Percentiles rank a stretch among this genome's conserved stretches.
phyloP scores from a whole-genome alignment of 2,329 filamentous ascomycete genomes.

The Fusarium duplospermum region DNA sequence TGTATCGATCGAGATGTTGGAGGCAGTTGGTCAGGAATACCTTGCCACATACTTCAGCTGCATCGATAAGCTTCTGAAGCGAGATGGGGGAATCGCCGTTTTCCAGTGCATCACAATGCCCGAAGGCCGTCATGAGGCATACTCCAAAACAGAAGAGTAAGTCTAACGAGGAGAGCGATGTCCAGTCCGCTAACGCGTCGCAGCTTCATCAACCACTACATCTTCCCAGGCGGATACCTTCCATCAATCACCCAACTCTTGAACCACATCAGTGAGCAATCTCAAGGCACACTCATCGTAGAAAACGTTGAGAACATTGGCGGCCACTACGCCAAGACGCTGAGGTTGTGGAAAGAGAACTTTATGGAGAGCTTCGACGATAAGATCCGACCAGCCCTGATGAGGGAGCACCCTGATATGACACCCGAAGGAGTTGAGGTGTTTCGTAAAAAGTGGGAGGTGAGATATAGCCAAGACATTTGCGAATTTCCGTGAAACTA shows the following conservation, averaged over 20 bases:
- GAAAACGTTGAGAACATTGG: slow-evolving; percentile 79
- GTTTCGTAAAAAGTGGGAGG: slow-evolving; percentile 79
- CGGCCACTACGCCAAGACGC: slow-evolving; percentile 76
- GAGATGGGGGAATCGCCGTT: slow-evolving; percentile 72
- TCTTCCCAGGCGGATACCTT: slow-evolving; percentile 82
- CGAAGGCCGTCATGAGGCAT: slow-evolving; percentile 73
- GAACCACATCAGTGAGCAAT: slow-evolving; percentile 69
- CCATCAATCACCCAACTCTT: slow-evolving; percentile 68
- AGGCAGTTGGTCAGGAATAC: slow-evolving; percentile 77
- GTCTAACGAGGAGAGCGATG: slow-evolving; percentile 29
- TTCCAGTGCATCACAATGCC: slow-evolving; percentile 86
- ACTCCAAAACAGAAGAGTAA: slow-evolving; percentile 73
- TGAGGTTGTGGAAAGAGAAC: slow-evolving; percentile 75
- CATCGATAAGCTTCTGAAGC: slow-evolving; percentile 73
- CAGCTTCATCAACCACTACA: slow-evolving; percentile 79
- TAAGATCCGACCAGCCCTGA: slow-evolving; percentile 69
- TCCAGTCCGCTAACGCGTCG: background rate
- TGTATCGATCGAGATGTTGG: slow-evolving; percentile 82
- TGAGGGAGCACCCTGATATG: slow-evolving; percentile 68
- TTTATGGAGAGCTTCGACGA: slow-evolving; percentile 73
- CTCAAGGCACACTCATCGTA: slow-evolving; percentile 71
- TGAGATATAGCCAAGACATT: slow-evolving; percentile 46
- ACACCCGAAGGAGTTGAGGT: slow-evolving; percentile 71
- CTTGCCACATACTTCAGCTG: slow-evolving; percentile 75
- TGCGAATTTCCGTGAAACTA: slow-evolving; percentile 20